Conservation (phyloP, 192 early-diverging fungal species). For the Backusella tarrabulga region DNA sequence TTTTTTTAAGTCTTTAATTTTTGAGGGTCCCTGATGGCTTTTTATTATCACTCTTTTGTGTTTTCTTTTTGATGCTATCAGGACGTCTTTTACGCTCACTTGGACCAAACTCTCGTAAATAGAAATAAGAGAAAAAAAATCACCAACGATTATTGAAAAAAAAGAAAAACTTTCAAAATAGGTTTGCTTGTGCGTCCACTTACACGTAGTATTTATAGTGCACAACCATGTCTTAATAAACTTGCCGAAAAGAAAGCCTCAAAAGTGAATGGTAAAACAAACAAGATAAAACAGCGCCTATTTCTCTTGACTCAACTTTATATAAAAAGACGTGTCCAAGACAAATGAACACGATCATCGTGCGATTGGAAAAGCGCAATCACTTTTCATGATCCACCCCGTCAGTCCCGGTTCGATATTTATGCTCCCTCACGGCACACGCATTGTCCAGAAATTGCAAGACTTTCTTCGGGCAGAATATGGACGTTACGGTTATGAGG, state of each 20-base stretch:
- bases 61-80: background rate
- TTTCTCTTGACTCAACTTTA: background rate
- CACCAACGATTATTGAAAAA: background rate
- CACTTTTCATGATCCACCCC: slow-evolving; percentile 69
- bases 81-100: slow-evolving; percentile 1
- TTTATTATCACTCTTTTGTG: background rate
- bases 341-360: slow-evolving; percentile 57
- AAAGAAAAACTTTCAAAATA: background rate
- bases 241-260: background rate
- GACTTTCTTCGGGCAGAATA: slow-evolving; percentile 78
- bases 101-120: background rate
- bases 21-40: background rate
- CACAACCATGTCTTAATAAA: background rate
- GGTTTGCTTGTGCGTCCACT: background rate
- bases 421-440: slow-evolving; percentile 74
- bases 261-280: background rate
- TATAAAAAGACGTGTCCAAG: slow-evolving; percentile 21
- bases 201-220: slow-evolving; percentile 6
- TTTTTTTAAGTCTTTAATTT: background rate
- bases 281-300: background rate
- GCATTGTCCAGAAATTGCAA: slow-evolving; percentile 78
- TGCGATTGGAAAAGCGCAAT: slow-evolving; percentile 63
- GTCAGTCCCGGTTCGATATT: slow-evolving; percentile 73
- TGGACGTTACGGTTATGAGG: slow-evolving; percentile 71
- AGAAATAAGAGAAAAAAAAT: background rate